Base-by-base conservation (phyloP, 176 grass and related monocot genomes). In the Phoenix roebelenii region DNA sequence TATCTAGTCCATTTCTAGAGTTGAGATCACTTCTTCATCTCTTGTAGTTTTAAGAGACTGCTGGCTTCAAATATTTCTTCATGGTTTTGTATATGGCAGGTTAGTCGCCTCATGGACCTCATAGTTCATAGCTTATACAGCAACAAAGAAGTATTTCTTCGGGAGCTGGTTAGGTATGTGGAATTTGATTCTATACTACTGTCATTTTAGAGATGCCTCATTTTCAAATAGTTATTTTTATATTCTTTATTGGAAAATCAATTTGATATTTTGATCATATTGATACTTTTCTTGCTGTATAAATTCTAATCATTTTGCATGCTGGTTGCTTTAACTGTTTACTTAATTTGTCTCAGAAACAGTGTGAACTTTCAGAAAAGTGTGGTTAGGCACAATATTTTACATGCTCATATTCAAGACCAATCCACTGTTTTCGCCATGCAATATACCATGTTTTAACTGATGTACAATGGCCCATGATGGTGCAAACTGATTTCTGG, bases 111-210 rank as follows among this genome's bases (percentile, higher is more conserved):
- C 16, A 92, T 98, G 93, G 93, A 98, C 80, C 83, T 98, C 73
- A 98, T 98, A 18, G 93, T 98, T 30, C 84, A 98, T 74, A 98
- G 93, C 78, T 71, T 98, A 67, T 98, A 98, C 66, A 98, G 93
- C 63, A 98, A 98, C 69, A 98, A 98, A 73, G 93, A 98, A 73
- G 87, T 98, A 60, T 98, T 98, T 81, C 81, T 98, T 30, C 82
- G 93, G 51, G 93, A 98, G 24, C 18, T 98, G 52, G 78, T 98
- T 61, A 98, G 93, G 93, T 98, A 52, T 18, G 81, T 74, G 44
- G 28, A 19, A 57, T 49, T 3, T 28, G 20, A 60, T 4, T 54
- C 16, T 56, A 4, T 4, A 14, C 49, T 32, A 32, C 30, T 32
- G 7, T 39, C 9, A 39, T 10, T 39, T 39, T 10, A 39, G 7